Base-by-base conservation (phyloP, 495 filamentous ascomycete genomes). In the Physcia stellaris region DNA sequence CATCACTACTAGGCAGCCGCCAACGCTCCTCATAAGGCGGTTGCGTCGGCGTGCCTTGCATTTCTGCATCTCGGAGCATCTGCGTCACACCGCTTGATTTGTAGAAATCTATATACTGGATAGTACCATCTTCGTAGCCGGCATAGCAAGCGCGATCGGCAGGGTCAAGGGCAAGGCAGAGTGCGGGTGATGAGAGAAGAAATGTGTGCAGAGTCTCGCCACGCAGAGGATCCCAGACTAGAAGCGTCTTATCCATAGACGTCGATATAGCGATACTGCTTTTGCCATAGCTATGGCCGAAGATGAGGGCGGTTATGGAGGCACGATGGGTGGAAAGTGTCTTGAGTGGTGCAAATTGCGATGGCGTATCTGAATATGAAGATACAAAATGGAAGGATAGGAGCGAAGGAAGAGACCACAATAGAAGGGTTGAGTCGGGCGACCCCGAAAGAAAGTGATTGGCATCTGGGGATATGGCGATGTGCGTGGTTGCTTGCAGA, bases 361-460 rank as follows among this genome's bases (percentile, higher is more conserved):
- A 24, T 44, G 46, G 23, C 46, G 35, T 47, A 37, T 47, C 46
- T 6, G 33, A n/a, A 24, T 27, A 38, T 29, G 26, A 24, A 22
- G 40, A 47, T n/a, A 47, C 32, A 18, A 41, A 31, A 3, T 71
- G 62, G 51, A 80, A 80, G 4, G 75, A 79, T 6, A 95, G 65
- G 6, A 98, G 67, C 24, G 68, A 62, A 2, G 76, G 63, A 15
- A 95, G 50, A 4, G 83, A 85, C 90, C 90, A 96, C 38, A 94
- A 75, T 56, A 92, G 80, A 35, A 94, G 68, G 49, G 79, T 86
- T 11, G 88, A 83, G 55, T 96, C 90, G 42, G 79, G 65, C 6
- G 88, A 94, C 27, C 84, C 90, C 2, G 86, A 87, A 18, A 94
- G 67, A 35, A 95, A 63, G 55, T 90, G 82, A 47, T 77, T 81